These are phyloP conservation scores for Stagonosporopsis cucurbitacearum DNA, from an alignment of 2,329 filamentous ascomycete genomes.

Conservation along the genomic window DNA sequence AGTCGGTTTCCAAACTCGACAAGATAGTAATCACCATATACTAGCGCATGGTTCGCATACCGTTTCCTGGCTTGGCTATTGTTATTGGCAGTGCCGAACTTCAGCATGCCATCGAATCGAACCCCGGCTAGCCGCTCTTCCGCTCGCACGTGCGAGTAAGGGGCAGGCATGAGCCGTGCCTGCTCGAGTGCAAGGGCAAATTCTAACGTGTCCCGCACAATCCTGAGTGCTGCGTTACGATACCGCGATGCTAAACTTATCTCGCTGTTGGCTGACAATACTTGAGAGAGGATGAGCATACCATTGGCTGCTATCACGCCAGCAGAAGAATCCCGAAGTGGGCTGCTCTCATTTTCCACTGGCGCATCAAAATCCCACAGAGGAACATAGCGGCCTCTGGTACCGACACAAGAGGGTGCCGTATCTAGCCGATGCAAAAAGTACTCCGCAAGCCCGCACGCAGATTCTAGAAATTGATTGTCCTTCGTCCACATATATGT, in stretches of 20 bases:
- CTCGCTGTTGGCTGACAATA: conserved; percentile 42
- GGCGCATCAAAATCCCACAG: conserved; percentile 60
- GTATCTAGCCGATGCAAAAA: conserved; percentile 51
- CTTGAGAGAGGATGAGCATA: conserved; percentile 34
- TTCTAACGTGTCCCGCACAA: conserved; percentile 29
- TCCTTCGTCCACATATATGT: conserved; percentile 53
- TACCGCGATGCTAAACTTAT: conserved; percentile 30
- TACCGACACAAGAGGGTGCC: conserved; percentile 19
- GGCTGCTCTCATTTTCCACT: conserved; percentile 24
- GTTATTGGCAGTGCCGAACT: conserved; percentile 55
- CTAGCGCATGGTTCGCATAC: conserved; percentile 53
- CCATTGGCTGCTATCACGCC: conserved; percentile 51
- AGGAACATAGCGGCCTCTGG: conserved; percentile 42
- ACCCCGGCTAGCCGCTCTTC: conserved; percentile 29
- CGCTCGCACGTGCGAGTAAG: conserved; percentile 20
- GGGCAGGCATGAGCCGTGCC: conserved; percentile 22
- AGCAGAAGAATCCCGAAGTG: conserved; percentile 52
- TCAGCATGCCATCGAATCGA: conserved; percentile 52
- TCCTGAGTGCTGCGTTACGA: conserved; percentile 22
- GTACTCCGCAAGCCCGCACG: conserved; percentile 52
- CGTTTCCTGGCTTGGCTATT: conserved; percentile 50
- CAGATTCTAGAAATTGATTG: conserved; percentile 49
- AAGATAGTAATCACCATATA: conserved; percentile 57
- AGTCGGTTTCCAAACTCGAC: conserved; percentile 53
- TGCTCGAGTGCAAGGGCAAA: conserved; percentile 36